Conservation (phyloP, 163 green algal species). For the Dunaliella salina region DNA sequence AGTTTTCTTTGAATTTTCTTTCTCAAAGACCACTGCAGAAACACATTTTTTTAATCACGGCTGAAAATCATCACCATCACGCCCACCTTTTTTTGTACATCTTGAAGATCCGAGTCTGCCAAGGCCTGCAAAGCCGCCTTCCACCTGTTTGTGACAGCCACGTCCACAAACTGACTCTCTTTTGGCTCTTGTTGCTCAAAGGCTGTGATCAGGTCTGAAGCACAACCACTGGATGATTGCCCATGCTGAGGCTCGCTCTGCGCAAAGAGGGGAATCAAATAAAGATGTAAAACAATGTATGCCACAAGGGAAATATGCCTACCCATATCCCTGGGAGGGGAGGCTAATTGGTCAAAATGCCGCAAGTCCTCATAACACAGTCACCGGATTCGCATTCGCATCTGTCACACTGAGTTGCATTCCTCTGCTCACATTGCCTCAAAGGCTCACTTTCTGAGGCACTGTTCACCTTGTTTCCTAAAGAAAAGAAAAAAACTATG, state of each 20-base stretch:
- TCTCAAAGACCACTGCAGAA: too few species aligned
- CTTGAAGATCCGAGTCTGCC: neutral
- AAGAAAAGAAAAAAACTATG: too few species aligned
- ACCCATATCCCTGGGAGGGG: too few species aligned
- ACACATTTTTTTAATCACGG: neutral
- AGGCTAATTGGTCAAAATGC: too few species aligned
- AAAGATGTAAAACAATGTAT: neutral
- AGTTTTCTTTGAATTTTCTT: too few species aligned
- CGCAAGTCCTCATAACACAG: too few species aligned
- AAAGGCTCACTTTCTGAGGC: too few species aligned
- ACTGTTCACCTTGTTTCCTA: too few species aligned
- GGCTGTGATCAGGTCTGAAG: neutral
- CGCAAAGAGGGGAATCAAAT: neutral
- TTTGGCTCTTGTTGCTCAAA: neutral
- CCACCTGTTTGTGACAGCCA: neutral
- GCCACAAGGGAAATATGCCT: neutral
- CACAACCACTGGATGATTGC: neutral
- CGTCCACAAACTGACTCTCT: neutral
- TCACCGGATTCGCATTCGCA: too few species aligned
- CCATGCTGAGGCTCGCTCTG: neutral
- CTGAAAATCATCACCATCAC: neutral
- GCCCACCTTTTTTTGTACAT: neutral
- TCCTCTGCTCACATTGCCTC: too few species aligned
- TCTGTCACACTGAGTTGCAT: too few species aligned
- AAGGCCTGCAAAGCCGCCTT: neutral